A percentile compares a stretch with the other conserved stretches of the same genome.
Conservation (phyloP, 192 early-diverging fungal genomes). For the Backusella macrospora region DNA sequence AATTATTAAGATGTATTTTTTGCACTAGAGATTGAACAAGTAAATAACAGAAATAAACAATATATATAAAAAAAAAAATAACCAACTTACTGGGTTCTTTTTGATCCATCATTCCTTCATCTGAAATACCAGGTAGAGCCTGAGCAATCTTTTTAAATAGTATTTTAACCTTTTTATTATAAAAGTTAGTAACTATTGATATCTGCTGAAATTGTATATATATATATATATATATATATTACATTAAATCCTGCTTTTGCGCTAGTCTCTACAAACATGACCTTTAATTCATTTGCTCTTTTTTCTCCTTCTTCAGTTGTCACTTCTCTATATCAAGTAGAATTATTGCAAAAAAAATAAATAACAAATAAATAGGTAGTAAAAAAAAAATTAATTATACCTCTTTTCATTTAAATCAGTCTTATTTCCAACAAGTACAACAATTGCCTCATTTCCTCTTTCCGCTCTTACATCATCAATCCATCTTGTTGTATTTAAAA, state of each 20-base stretch:
- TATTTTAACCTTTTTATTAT: constrained; percentile 64
- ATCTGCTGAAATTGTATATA: neutral
- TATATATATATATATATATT: neutral
- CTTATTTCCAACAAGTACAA: constrained; percentile 99
- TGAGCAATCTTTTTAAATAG: constrained; percentile 98
- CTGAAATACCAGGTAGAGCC: constrained; percentile 83
- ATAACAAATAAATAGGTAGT: neutral
- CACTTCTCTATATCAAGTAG: constrained; percentile 68
- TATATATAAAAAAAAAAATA: neutral
- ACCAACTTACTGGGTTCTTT: constrained; percentile 37
- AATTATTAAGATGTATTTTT: constrained; percentile 35
- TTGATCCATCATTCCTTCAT: constrained; percentile 58
- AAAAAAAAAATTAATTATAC: constrained; percentile 37
- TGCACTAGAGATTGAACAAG: constrained; percentile 28
- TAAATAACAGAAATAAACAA: neutral
- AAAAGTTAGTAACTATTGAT: neutral
- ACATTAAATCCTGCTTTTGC: constrained; percentile 98
- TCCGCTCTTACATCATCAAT: constrained; percentile 98
- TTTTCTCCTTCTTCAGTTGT: constrained; percentile 97
- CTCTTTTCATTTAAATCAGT: constrained; percentile 96
- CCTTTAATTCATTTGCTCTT: constrained; percentile 94
- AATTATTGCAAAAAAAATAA: neutral
- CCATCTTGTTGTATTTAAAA: constrained; percentile 97
- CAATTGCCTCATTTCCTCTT: constrained; percentile 97
- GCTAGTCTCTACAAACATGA: constrained; percentile 98